These are phyloP conservation scores for Boletus subcaerulescens DNA, from an alignment of 768 basidiomycete species.

Conservation along the genomic window DNA sequence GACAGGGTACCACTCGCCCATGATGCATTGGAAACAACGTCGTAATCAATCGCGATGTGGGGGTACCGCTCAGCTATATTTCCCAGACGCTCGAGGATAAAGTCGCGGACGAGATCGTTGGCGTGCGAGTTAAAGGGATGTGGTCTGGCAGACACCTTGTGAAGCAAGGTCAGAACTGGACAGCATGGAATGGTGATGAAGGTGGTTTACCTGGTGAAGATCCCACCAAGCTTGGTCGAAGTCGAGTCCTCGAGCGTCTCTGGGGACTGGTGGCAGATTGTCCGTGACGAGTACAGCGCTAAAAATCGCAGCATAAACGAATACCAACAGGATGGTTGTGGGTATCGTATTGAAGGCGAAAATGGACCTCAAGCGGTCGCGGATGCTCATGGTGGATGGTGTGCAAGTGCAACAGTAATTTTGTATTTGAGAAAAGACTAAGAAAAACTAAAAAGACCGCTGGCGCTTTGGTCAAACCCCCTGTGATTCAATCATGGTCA, in stretches of 20 bases:
- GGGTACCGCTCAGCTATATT: conserved; percentile 41
- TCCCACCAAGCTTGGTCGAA: conserved; percentile 57
- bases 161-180: not conserved
- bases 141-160: conserved; percentile 61
- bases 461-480: no score
- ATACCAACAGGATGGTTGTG: conserved; percentile 43
- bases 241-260: conserved; percentile 43
- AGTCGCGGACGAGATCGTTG: conserved; percentile 64
- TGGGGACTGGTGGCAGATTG: conserved; percentile 43
- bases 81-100: conserved; percentile 54
- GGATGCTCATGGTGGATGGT: conserved; percentile 23
- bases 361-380: conserved; percentile 20
- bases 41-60: conserved; percentile 52
- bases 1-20: conserved; percentile 34
- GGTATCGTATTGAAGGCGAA: conserved; percentile 42
- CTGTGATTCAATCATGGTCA: no score
- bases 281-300: conserved; percentile 47
- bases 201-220: conserved; percentile 45
- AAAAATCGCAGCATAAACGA: conserved; percentile 50
- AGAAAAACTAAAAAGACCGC: no score
- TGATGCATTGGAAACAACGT: conserved; percentile 48
- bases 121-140: conserved; percentile 78
- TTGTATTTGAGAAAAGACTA: no score
- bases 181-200: not conserved
- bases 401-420: not conserved